phyloP scores from a whole-genome alignment of 1,284 basidiomycete genomes.

The Boletus smithii region DNA sequence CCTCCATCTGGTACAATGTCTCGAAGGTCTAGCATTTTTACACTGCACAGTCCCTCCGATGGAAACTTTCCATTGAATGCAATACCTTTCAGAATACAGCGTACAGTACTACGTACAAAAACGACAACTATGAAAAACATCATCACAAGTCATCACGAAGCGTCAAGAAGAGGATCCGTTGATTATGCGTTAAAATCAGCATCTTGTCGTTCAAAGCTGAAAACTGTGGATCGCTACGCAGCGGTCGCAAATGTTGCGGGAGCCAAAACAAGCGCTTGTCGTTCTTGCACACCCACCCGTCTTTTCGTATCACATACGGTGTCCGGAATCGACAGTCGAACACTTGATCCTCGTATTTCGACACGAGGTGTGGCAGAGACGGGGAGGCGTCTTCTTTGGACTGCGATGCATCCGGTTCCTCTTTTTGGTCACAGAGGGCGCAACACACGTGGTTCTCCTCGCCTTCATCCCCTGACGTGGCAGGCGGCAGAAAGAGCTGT shows the following conservation, averaged over 20 bases:
- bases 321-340: slow-evolving; percentile 9
- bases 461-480: neutral
- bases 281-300: slow-evolving; percentile 13
- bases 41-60: too few species aligned
- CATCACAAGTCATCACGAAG: neutral
- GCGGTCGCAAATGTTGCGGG: slow-evolving; percentile 14
- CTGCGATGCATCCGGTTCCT: neutral
- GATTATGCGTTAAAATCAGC: slow-evolving; percentile 12
- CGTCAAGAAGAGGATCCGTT: slow-evolving; percentile 5
- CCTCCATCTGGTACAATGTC: too few species aligned
- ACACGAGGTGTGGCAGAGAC: slow-evolving; percentile 4
- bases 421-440: neutral
- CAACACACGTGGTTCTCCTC: neutral
- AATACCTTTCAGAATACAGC: too few species aligned
- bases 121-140: too few species aligned
- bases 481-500: neutral
- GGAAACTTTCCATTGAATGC: too few species aligned
- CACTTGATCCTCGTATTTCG: neutral
- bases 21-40: too few species aligned
- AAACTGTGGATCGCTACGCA: neutral
- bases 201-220: slow-evolving; percentile 5
- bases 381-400: neutral
- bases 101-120: too few species aligned
- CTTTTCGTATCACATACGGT: slow-evolving; percentile 6
- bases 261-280: slow-evolving; percentile 15